Evolutionary conservation across 805 yeast genomes (phyloP), one percentile per base, ranked within the genome.

Genomic region (Teunomyces stri): DNA sequence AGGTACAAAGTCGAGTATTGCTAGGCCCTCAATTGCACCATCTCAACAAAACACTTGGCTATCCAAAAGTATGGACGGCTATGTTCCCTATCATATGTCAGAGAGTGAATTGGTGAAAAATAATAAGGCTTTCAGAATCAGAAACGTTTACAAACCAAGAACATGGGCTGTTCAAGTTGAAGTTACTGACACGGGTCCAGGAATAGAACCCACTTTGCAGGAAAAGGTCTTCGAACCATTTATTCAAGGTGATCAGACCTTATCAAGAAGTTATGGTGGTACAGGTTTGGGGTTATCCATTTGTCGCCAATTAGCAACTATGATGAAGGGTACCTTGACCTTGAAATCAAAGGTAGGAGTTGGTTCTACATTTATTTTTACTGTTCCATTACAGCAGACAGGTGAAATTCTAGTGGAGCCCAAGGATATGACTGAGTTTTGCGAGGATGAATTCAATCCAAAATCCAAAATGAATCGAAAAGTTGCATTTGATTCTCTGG

Each of bases 201-300:
- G 99, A 50, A 91, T 92, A 45, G 95, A 89, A 35, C 82, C 85
- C 11, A 81, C 84, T 1, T 66, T 90, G 46, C 97, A 88, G 59
- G 82, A 82, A 38, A 82, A 86, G 51, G 95, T 92, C 1, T 92
- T 92, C 65, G 97, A 94, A 59, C 97, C 98, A 1, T 92, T 92
- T 71, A 90, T 91, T 15, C 99, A 92, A 69, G 99, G 98, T 45
- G 98, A 92, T 60, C 96, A 90, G 64, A 89, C 97, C 0, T 73
- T 89, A 22, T 87, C 96, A 4, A 77, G 96, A 60, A 88, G 91
- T 48, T 85, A 87, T 60, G 97, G 98, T 49, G 99, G 99, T 55
- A 94, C 97, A 0, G 99, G 98, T 2, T 73, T 92, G 42, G 99
- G 99, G 1, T 76, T 92, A 38, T 77, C 84, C 0, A 92, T 92